Evolutionary conservation across 257 asterid species (phyloP), one percentile per base, ranked within the genome.

Genomic region (Ehretia macrophylla): DNA sequence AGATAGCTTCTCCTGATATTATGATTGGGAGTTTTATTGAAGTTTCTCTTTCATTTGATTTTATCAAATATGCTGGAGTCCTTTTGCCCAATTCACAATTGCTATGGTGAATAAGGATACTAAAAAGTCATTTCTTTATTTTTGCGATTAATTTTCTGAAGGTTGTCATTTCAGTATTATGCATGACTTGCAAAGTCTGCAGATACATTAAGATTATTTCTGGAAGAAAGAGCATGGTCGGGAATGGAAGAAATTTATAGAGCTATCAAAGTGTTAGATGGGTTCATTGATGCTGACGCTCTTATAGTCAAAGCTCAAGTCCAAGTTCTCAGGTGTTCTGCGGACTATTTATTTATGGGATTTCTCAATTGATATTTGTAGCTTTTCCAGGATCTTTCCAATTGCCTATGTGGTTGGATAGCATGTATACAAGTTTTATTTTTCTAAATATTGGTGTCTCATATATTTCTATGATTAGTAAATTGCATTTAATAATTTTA

Each of bases 241-340:
- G 98, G 98, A 96, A 45, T 91, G 98, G 98, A 91, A 91, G 81
- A 91, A 91, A 81, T 91, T 91, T 80, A 91, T 91, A 94, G 98
- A 91, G 87, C 87, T 85, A 21, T 81, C 96, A 20, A 91, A 72
- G 86, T 88, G 70, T 46, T 69, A 51, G 98, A 88, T 58, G 98
- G 95, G 10, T 91, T 91, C 77, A 72, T 91, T 64, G 98, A 91
- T 49, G 79, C 88, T 61, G 98, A 88, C 69, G 79, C 94, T 46
- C 76, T 91, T 76, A 81, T 82, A 45, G 85, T 91, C 65, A 85
- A 83, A 82, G 98, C 96, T 70, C 95, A 91, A 80, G 96, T 91
- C 58, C 98, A 91, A 83, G 96, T 90, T 59, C 84, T 90, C 69
- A 84, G 96, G 97, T 90, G 73, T 66, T 63, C 48, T 35, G 35